Evolutionary conservation across 805 yeast species (phyloP).

Genomic region (Wickerhamomyces hampshirensis): DNA sequence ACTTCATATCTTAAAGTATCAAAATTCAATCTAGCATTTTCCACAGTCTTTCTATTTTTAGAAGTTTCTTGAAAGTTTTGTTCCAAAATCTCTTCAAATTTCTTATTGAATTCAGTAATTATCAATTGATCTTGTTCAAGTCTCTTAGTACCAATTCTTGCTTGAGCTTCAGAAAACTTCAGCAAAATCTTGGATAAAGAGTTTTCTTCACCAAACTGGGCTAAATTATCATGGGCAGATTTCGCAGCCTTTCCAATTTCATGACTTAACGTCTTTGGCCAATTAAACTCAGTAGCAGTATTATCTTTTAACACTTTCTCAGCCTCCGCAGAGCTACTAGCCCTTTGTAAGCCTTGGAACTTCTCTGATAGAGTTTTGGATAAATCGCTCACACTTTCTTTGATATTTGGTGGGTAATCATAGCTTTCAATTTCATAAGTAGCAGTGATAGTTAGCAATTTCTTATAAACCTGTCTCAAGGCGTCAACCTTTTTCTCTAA

Average conservation of each 20-base stretch:
- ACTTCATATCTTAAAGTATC: conserved; percentile 64
- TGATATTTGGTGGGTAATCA: conserved; percentile 78
- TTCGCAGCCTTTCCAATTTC: conserved; percentile 57
- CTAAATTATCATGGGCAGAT: conserved; percentile 43
- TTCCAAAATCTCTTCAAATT: conserved; percentile 47
- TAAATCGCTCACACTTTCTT: conserved; percentile 60
- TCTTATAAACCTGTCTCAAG: conserved; percentile 54
- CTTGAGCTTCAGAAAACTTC: conserved; percentile 51
- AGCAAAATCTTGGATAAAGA: conserved; percentile 25
- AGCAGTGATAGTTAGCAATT: conserved; percentile 43
- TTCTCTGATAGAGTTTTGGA: conserved; percentile 52
- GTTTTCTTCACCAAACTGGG: conserved; percentile 25
- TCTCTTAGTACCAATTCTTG: conserved; percentile 62
- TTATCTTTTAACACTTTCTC: conserved; percentile 45
- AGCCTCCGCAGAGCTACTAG: conserved; percentile 62
- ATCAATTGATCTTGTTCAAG: conserved; percentile 65
- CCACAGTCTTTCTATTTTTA: conserved; percentile 62
- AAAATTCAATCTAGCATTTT: conserved; percentile 62
- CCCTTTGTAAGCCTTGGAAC: conserved; percentile 55
- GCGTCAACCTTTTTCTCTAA: conserved; percentile 66
- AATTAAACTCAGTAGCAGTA: conserved; percentile 13
- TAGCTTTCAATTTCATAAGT: conserved; percentile 73
- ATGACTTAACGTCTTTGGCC: conserved; percentile 70
- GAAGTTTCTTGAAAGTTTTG: conserved; percentile 57
- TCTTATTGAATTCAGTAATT: conserved; percentile 52